Evolutionary conservation across 495 filamentous ascomycete species (phyloP).

Genomic region (Xylaria castorea): DNA sequence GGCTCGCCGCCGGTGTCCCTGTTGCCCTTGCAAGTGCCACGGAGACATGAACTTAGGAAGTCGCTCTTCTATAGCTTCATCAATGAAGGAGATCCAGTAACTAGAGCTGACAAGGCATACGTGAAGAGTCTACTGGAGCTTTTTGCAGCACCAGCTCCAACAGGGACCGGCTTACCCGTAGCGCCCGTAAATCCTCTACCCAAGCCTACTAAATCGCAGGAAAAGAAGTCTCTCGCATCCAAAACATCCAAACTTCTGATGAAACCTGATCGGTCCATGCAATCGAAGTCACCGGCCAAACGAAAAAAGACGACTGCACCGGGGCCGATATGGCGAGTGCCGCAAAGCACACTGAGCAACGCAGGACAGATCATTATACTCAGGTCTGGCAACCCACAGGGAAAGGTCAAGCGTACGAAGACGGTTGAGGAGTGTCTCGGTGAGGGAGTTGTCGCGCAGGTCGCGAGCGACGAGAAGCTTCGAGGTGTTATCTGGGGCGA

Average conservation of each 20-base stretch:
- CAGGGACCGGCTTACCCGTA: not conserved
- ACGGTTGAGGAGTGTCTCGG: conserved; percentile 49
- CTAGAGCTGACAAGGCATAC: conserved; percentile 76
- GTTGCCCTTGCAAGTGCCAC: conserved; percentile 67
- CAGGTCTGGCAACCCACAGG: conserved; percentile 48
- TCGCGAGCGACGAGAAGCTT: conserved; percentile 68
- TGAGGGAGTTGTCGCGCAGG: conserved; percentile 66
- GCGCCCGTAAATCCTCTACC: not conserved
- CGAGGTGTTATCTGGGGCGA: conserved; percentile 77
- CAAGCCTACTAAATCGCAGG: conserved; percentile 3
- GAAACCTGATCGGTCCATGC: conserved; percentile 29
- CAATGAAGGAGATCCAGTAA: conserved; percentile 85
- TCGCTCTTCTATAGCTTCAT: conserved; percentile 77
- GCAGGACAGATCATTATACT: conserved; percentile 73
- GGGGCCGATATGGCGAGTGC: conserved; percentile 65
- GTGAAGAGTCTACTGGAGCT: conserved; percentile 73
- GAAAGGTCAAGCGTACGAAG: conserved; percentile 42
- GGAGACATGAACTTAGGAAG: conserved; percentile 55
- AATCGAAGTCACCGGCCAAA: conserved; percentile 32
- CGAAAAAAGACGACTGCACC: conserved; percentile 28
- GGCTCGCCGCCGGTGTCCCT: conserved; percentile 79
- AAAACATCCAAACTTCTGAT: conserved; percentile 36
- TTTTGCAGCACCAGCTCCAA: conserved; percentile 67
- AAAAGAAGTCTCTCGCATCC: conserved; percentile 39
- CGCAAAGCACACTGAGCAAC: conserved; percentile 65